A percentile compares a stretch with the other conserved stretches of the same genome.
Evolutionary conservation across 2,329 filamentous ascomycete genomes (phyloP).

Genomic region (Clonostachys byssicola): DNA sequence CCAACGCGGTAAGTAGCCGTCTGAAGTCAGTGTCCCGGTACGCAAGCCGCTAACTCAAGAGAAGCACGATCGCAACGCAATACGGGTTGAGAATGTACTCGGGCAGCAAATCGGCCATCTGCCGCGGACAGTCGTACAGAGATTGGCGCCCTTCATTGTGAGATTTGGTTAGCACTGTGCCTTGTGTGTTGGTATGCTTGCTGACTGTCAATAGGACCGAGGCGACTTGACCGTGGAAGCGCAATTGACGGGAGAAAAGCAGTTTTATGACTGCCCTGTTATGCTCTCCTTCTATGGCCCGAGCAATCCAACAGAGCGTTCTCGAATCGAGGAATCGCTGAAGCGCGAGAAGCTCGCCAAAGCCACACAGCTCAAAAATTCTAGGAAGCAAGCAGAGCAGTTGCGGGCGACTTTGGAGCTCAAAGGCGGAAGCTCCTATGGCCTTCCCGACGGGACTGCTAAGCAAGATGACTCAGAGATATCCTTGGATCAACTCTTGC

Average conservation of each 20-base stretch:
- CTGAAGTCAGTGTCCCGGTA: not conserved
- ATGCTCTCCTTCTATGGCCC: constrained; percentile 67
- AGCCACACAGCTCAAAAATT: constrained; percentile 50
- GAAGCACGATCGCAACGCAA: constrained; percentile 70
- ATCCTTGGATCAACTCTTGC: constrained; percentile 60
- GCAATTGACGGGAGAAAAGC: constrained; percentile 62
- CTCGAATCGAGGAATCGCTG: constrained; percentile 56
- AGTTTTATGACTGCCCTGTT: constrained; percentile 68
- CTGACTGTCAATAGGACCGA: constrained; percentile 40
- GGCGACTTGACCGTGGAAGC: constrained; percentile 64
- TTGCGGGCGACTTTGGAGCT: constrained; percentile 39
- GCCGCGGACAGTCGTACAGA: constrained; percentile 61
- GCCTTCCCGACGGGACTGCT: constrained; percentile 6
- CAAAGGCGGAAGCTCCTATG: constrained; percentile 27
- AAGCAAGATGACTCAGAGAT: constrained; percentile 17
- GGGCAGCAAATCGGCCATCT: constrained; percentile 76
- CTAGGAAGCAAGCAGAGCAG: constrained; percentile 47
- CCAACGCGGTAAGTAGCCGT: constrained; percentile 44
- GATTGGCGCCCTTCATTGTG: constrained; percentile 70
- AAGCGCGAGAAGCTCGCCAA: constrained; percentile 61
- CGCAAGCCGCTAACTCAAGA: not conserved
- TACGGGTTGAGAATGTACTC: constrained; percentile 74
- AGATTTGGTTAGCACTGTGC: constrained; percentile 8
- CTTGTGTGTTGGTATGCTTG: not conserved
- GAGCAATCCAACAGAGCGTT: constrained; percentile 44